These are phyloP conservation scores for Fusarium tricinctum DNA, from an alignment of 2,329 filamentous ascomycete genomes.

Conservation along the genomic window DNA sequence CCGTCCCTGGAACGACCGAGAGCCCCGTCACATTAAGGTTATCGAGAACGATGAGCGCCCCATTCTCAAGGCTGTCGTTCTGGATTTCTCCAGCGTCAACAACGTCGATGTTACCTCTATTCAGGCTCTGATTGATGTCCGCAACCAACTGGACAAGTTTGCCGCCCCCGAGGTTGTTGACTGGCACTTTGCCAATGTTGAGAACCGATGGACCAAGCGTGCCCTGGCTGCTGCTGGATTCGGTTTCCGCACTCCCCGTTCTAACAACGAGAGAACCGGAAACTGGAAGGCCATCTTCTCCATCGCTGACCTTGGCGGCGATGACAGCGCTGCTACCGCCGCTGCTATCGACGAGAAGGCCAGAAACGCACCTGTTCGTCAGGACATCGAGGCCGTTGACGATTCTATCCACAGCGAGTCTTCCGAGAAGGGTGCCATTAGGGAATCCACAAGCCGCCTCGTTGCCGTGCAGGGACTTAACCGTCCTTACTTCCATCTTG, in stretches of 20 bases:
- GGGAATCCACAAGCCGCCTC: constrained; percentile 51
- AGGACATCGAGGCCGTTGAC: constrained; percentile 51
- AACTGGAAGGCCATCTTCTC: constrained; percentile 85
- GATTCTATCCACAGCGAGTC: constrained; percentile 41
- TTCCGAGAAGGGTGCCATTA: constrained; percentile 50
- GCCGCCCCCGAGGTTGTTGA: constrained; percentile 61
- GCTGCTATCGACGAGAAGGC: constrained; percentile 74
- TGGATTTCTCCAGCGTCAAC: constrained; percentile 70
- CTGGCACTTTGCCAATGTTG: constrained; percentile 67
- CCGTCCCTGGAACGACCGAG: constrained; percentile 71
- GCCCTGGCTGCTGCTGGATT: constrained; percentile 68
- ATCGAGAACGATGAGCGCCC: constrained; percentile 59
- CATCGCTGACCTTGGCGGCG: constrained; percentile 86
- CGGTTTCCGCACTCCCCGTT: constrained; percentile 57
- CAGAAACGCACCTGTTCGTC: constrained; percentile 32
- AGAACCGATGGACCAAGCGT: constrained; percentile 69
- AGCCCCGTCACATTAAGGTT: constrained; percentile 55
- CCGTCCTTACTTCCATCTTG: constrained; percentile 67
- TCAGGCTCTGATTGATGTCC: constrained; percentile 67
- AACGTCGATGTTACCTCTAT: constrained; percentile 69
- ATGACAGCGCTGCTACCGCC: constrained; percentile 68
- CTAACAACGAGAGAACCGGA: constrained; percentile 44
- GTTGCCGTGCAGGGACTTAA: constrained; percentile 62
- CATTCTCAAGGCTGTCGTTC: constrained; percentile 67
- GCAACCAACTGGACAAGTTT: constrained; percentile 66